Percentiles rank a stretch among this genome's conserved stretches.
These are phyloP conservation scores for Trichosporon inkin DNA, from an alignment of 1,284 basidiomycete genomes.

Conservation along the genomic window DNA sequence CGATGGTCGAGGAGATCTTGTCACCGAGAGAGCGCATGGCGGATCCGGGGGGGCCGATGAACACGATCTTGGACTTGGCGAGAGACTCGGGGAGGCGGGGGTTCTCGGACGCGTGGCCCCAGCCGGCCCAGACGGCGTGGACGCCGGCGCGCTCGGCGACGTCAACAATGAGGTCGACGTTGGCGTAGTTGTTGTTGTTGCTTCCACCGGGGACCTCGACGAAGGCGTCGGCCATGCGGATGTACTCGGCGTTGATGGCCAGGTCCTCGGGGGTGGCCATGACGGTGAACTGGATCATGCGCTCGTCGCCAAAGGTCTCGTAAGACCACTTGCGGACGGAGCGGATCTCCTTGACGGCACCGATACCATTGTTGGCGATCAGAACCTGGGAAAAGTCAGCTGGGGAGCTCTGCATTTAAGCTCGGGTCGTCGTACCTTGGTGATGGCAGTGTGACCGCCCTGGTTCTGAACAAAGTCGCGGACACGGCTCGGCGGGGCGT, in stretches of 20 bases:
- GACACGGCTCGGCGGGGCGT: slow-evolving; percentile 71
- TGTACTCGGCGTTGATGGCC: slow-evolving; percentile 95
- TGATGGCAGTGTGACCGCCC: slow-evolving; percentile 97
- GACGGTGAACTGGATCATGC: slow-evolving; percentile 95
- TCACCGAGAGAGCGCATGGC: slow-evolving; percentile 99
- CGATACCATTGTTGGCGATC: slow-evolving; percentile 97
- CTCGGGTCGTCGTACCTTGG: slow-evolving; percentile 64
- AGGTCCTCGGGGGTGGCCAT: slow-evolving; percentile 99
- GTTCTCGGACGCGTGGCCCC: slow-evolving; percentile 99
- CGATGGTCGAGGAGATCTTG: slow-evolving; percentile 99
- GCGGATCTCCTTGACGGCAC: slow-evolving; percentile 98
- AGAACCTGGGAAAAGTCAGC: slow-evolving; percentile 63
- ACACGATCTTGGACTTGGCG: slow-evolving; percentile 90
- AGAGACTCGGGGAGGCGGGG: slow-evolving; percentile 95
- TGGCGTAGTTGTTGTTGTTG: slow-evolving; percentile 99
- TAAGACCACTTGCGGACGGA: slow-evolving; percentile 99
- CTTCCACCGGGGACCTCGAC: slow-evolving; percentile 97
- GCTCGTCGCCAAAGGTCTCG: slow-evolving; percentile 95
- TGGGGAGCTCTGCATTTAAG: neutral
- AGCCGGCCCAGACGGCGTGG: slow-evolving; percentile 99
- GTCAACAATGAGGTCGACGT: slow-evolving; percentile 98
- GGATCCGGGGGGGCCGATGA: slow-evolving; percentile 97
- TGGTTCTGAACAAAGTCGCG: slow-evolving; percentile 86
- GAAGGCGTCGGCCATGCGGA: slow-evolving; percentile 99
- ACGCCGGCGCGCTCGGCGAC: slow-evolving; percentile 95